Percentiles rank a stretch among this genome's conserved stretches.
Conservation (phyloP, 2,329 filamentous ascomycete species). For the Dothiorella sarmentorum region DNA sequence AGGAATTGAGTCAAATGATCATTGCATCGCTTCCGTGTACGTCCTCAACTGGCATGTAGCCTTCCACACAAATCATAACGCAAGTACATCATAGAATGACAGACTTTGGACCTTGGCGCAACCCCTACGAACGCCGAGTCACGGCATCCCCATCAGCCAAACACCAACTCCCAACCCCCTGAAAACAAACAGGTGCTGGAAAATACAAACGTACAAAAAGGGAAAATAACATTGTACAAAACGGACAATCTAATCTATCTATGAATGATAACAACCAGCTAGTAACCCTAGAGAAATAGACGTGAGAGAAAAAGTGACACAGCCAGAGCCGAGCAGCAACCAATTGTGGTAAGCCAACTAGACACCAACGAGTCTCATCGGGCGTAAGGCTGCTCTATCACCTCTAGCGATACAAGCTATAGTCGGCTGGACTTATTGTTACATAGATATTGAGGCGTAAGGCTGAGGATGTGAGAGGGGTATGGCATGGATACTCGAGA, state of each 20-base stretch:
- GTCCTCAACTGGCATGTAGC: background rate
- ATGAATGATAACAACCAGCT: constrained; percentile 1
- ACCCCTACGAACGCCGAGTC: background rate
- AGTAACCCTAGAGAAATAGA: background rate
- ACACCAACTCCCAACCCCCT: background rate
- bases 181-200: too few relatives aligned
- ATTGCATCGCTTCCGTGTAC: background rate
- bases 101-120: background rate
- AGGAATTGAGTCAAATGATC: background rate
- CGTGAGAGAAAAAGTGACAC: constrained; percentile 8
- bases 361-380: background rate
- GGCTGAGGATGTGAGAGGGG: background rate
- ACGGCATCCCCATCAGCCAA: background rate
- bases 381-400: constrained; percentile 12
- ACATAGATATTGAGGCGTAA: background rate
- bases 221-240: constrained; percentile 12
- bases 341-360: background rate
- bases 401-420: constrained; percentile 8
- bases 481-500: background rate
- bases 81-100: background rate
- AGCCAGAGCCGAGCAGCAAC: constrained; percentile 13
- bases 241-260: constrained; percentile 10
- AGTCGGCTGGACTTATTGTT: background rate
- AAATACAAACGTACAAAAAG: background rate
- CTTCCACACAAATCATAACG: background rate